These are phyloP conservation scores for Penicillium arizonense DNA, from an alignment of 495 filamentous ascomycete species.

Conservation along the genomic window DNA sequence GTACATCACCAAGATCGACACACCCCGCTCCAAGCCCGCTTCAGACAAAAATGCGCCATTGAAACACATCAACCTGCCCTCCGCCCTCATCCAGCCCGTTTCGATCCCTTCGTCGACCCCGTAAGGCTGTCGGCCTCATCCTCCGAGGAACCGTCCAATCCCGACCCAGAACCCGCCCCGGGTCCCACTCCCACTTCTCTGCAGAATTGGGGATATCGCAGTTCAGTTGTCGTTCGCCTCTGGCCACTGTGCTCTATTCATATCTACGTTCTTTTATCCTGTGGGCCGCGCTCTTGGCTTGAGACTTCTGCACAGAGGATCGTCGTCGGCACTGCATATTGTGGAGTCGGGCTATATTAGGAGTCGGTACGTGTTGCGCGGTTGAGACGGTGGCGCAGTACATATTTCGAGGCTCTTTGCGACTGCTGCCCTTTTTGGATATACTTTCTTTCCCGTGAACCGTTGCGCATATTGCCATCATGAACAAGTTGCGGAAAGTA, in stretches of 20 bases:
- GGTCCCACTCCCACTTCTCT: constrained; percentile 17
- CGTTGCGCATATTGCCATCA: constrained; percentile 18
- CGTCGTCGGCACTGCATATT: not conserved
- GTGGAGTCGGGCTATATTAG: constrained; percentile 3
- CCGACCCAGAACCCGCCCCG: constrained; percentile 18
- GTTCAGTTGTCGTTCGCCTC: constrained; percentile 2
- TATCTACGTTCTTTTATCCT: not conserved
- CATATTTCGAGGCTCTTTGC: not conserved
- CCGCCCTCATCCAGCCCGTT: not conserved
- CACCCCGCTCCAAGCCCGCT: not conserved
- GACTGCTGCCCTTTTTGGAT: not conserved
- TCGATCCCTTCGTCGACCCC: not conserved
- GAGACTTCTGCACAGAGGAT: constrained; percentile 2
- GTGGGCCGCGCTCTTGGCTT: not conserved
- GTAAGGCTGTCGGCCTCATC: constrained; percentile 21
- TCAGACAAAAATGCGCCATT: not conserved
- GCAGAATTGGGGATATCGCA: constrained; percentile 17
- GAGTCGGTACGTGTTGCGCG: not conserved
- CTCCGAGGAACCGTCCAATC: constrained; percentile 24
- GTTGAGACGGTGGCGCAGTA: constrained; percentile 1
- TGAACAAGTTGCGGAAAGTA: constrained; percentile 46
- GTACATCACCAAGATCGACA: not conserved
- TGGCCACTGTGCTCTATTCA: not conserved
- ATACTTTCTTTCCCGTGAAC: not conserved
- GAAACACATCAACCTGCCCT: not conserved